These are phyloP conservation scores for Tolypocladium amazonense DNA, from an alignment of 2,329 filamentous ascomycete genomes.

Conservation along the genomic window DNA sequence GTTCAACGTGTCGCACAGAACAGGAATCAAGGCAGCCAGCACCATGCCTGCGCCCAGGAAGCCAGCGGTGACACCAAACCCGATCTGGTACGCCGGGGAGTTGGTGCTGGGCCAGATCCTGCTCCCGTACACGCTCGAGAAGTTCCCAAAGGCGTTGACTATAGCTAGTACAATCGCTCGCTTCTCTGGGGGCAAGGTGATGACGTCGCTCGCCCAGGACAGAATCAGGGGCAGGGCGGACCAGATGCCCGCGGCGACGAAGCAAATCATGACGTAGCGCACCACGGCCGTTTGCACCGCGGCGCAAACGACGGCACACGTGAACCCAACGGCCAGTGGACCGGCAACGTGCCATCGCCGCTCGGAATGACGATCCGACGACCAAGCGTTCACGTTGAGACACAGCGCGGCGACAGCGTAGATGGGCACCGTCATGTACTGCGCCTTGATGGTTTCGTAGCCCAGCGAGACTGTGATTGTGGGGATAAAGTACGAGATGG, in stretches of 20 bases:
- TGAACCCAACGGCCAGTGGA: conserved; percentile 10
- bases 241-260: conserved; percentile 3
- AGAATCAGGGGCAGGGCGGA: conserved; percentile 6
- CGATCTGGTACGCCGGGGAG: conserved; percentile 13
- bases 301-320: conserved; percentile 9
- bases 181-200: conserved; percentile 17
- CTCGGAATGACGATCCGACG: conserved; percentile 10
- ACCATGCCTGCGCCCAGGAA: conserved; percentile 12
- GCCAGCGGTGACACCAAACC: conserved; percentile 17
- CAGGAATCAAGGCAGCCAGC: conserved; percentile 11
- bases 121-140: conserved; percentile 19
- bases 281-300: conserved; percentile 11
- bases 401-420: conserved; percentile 2
- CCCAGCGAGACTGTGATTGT: conserved; percentile 37
- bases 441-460: conserved; percentile 29
- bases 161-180: conserved; percentile 19
- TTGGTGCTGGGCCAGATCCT: conserved; percentile 17
- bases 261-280: conserved; percentile 15
- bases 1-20: neutral
- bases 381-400: conserved; percentile 13
- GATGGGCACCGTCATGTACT: conserved; percentile 32
- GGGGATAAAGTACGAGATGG: conserved; percentile 43
- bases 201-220: conserved; percentile 16
- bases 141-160: conserved; percentile 20
- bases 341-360: conserved; percentile 11